A percentile compares a stretch with the other conserved stretches of the same genome.
These are phyloP conservation scores for Cladorrhinum sp. DNA, from an alignment of 2,329 filamentous ascomycete species.

Conservation along the genomic window DNA sequence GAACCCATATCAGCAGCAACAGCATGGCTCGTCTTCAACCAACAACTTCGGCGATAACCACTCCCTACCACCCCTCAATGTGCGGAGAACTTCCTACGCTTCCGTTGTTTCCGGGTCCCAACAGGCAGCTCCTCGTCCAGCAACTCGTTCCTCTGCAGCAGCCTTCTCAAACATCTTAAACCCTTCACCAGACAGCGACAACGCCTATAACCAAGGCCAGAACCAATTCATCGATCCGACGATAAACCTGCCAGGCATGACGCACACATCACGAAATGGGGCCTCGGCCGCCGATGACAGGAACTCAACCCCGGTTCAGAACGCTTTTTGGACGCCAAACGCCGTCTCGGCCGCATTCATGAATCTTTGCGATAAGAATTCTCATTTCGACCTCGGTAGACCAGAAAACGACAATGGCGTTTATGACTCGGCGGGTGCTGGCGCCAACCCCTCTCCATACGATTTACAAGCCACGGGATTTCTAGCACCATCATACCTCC, in stretches of 20 bases:
- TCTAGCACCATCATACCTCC: constrained; percentile 82
- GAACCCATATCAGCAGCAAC: constrained; percentile 40
- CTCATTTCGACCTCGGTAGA: neutral
- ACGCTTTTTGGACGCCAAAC: neutral
- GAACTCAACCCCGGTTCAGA: neutral
- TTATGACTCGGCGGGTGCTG: neutral
- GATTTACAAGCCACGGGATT: constrained; percentile 47
- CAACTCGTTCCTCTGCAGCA: constrained; percentile 40
- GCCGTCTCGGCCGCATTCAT: neutral
- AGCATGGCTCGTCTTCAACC: constrained; percentile 29
- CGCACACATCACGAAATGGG: constrained; percentile 15
- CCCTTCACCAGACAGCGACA: constrained; percentile 40
- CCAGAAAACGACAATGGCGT: neutral
- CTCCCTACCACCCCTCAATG: constrained; percentile 31
- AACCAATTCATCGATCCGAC: constrained; percentile 21
- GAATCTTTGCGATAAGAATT: neutral
- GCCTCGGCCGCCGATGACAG: neutral
- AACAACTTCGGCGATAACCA: constrained; percentile 36
- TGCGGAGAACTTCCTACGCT: constrained; percentile 42
- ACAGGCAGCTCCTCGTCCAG: constrained; percentile 37
- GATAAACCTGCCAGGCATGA: constrained; percentile 18
- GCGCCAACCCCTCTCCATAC: constrained; percentile 4
- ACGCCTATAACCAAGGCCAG: constrained; percentile 31
- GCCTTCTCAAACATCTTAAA: constrained; percentile 57
- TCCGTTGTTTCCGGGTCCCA: constrained; percentile 40